Conservation (phyloP, 495 filamentous ascomycete genomes). For the Penicillium cataractarum region DNA sequence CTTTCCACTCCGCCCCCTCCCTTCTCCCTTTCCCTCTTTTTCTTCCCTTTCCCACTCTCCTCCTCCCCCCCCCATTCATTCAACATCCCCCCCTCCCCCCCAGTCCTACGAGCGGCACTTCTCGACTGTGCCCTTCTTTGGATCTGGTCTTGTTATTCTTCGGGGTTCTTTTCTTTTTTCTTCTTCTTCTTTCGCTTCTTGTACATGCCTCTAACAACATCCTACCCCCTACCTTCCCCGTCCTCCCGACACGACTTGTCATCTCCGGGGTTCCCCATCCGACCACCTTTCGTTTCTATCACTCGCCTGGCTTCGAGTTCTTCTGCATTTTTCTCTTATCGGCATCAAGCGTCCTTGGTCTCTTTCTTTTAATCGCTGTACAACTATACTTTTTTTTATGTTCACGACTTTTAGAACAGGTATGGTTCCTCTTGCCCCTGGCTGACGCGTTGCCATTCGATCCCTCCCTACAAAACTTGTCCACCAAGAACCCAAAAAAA, state of each 20-base stretch:
- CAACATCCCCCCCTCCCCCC: constrained; percentile 15
- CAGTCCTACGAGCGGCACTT: constrained; percentile 32
- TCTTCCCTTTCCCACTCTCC: constrained; percentile 23
- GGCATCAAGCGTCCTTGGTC: constrained; percentile 31
- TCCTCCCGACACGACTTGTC: constrained; percentile 9
- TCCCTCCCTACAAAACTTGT: constrained; percentile 12
- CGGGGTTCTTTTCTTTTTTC: constrained; percentile 19
- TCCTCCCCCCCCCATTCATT: constrained; percentile 22
- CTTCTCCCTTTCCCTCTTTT: constrained; percentile 17
- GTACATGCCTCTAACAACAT: constrained; percentile 48
- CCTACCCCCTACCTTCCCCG: constrained; percentile 24
- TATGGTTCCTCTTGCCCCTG: constrained; percentile 30
- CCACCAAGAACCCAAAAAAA: constrained; percentile 16
- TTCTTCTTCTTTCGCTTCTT: constrained; percentile 32
- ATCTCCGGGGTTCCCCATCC: constrained; percentile 24
- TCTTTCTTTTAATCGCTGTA: constrained; percentile 39
- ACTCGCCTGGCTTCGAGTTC: constrained; percentile 45
- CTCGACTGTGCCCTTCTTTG: constrained; percentile 36
- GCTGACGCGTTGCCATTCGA: constrained; percentile 34
- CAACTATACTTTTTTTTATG: constrained; percentile 38
- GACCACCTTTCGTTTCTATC: constrained; percentile 42
- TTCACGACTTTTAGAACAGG: constrained; percentile 45
- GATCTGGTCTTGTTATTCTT: constrained; percentile 32
- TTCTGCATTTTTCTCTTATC: constrained; percentile 27
- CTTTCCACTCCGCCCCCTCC: constrained; percentile 3